phyloP scores from a whole-genome alignment of 495 filamentous ascomycete genomes.

The Penicillium goetzii region DNA sequence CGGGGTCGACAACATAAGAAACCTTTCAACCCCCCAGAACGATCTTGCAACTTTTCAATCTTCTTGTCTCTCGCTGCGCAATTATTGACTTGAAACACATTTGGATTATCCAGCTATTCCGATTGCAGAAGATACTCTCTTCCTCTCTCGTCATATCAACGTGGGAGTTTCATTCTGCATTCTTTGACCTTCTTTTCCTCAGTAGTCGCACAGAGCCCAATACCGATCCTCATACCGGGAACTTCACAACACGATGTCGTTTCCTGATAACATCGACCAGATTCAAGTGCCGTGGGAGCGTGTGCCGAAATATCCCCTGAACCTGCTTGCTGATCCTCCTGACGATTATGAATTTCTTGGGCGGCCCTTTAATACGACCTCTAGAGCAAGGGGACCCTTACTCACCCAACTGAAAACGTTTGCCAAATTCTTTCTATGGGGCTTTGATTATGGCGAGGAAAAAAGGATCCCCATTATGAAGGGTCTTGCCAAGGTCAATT shows the following conservation, averaged over 20 bases:
- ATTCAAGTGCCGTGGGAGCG: conserved; percentile 12
- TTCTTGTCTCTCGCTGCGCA: neutral
- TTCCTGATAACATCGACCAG: neutral
- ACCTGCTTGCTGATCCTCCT: conserved; percentile 32
- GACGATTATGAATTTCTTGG: conserved; percentile 17
- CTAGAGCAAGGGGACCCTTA: neutral
- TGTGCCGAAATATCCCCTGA: conserved; percentile 16
- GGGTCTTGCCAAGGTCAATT: conserved; percentile 35
- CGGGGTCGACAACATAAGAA: neutral
- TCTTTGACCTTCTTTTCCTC: neutral
- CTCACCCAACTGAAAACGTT: neutral
- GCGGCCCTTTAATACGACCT: no score
- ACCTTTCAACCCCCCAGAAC: neutral
- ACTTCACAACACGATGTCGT: neutral
- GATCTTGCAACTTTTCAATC: neutral
- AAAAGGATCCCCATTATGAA: neutral
- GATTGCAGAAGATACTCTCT: neutral
- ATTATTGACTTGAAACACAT: neutral
- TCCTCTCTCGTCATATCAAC: neutral
- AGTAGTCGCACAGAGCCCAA: neutral
- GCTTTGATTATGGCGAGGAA: conserved; percentile 25
- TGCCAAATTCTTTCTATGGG: conserved; percentile 35
- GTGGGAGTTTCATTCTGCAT: neutral
- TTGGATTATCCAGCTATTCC: neutral
- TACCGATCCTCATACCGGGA: neutral